phyloP scores from a whole-genome alignment of 129 eudicot genomes.

The Cynara cardunculus region DNA sequence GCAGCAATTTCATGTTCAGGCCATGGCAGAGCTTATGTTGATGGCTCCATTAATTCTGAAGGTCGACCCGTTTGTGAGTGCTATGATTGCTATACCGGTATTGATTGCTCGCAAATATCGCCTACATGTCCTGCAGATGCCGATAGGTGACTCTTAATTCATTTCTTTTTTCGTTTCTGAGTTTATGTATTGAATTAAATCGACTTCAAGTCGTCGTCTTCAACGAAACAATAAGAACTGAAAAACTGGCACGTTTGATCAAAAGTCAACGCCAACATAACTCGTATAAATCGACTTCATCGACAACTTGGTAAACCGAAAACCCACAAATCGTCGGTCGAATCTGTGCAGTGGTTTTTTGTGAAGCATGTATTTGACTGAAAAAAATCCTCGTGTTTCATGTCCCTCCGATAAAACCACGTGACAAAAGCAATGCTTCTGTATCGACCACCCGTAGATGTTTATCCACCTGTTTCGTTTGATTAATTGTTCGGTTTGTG shows the following conservation, averaged over 20 bases:
- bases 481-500: too few species aligned
- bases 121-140: slow-evolving; percentile 52
- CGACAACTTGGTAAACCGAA: background rate
- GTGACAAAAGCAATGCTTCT: too few species aligned
- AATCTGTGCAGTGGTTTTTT: background rate
- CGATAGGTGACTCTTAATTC: slow-evolving; percentile 30
- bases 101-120: slow-evolving; percentile 44
- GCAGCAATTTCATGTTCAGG: slow-evolving; percentile 65
- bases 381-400: too few species aligned
- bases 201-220: background rate
- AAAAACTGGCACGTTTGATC: background rate
- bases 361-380: too few species aligned
- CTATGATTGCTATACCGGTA: slow-evolving; percentile 50
- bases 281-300: background rate
- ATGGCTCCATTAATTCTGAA: slow-evolving; percentile 35
- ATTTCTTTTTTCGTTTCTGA: background rate
- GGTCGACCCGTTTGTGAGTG: slow-evolving; percentile 70
- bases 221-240: too few species aligned
- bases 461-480: too few species aligned
- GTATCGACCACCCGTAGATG: too few species aligned
- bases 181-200: background rate
- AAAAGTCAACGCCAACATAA: background rate
- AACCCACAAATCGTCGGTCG: background rate
- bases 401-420: too few species aligned
- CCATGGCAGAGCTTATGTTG: slow-evolving; percentile 72